Evolutionary conservation across 805 yeast species (phyloP), one percentile per base, ranked within the genome.

Genomic region (Metahyphopichia silvanorum): DNA sequence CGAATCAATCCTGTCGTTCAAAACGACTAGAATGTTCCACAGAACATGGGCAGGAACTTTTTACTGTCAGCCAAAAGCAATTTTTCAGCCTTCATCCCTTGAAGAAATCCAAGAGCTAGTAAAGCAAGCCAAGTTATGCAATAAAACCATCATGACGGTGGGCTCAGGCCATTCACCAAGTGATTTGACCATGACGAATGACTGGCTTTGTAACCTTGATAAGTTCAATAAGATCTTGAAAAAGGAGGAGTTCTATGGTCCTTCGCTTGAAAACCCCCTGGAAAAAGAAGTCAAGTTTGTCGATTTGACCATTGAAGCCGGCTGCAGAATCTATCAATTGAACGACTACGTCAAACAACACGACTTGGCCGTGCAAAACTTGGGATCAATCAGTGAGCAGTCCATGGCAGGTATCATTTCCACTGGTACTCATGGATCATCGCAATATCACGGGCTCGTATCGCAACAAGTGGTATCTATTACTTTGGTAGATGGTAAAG

Each of bases 131-230:
- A 65, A 74, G 29, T 49, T 60, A 28, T 52, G 65, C 16, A 63
- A 69, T 13, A 82, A 78, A 44, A 84, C 95, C 12, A 61, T 91
- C 34, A 80, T 85, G 71, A 77, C 85, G 2, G 89, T 86, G 6
- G 98, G 98, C 0, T 78, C 95, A 0, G 96, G 96, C 20, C 98
- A 93, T 55, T 88, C 97, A 6, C 98, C 98, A 0, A 83, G 94
- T 26, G 89, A 80, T 51, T 62, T 93, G 61, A 86, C 96, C 33
- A 81, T 88, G 82, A 84, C 95, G 4, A 62, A 68, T 20, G 93
- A 85, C 37, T 89, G 96, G 96, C 62, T 93, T 13, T 75, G 94
- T 41, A 89, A 86, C 53, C 69, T 91, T 49, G 98, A 91, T 58
- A 76, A 77, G 36, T 73, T 84, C 54, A 75, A 77, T 53, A 49